Conservation (phyloP, 306 rosid genomes). For the Cicer arietinum region DNA sequence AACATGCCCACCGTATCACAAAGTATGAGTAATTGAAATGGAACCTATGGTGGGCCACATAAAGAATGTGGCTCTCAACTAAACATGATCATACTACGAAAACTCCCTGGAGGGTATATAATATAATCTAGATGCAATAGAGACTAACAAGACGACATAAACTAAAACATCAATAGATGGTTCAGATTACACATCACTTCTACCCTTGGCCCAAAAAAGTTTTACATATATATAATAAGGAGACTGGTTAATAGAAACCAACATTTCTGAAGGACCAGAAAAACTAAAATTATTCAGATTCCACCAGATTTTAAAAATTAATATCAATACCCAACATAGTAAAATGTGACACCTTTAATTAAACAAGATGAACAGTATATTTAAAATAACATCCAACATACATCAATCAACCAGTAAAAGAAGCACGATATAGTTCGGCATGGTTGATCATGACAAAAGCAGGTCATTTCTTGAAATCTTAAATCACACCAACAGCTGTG, state of each 20-base stretch:
- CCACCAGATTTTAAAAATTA: conserved; percentile 37
- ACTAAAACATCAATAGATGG: conserved; percentile 27
- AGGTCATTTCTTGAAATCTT: conserved; percentile 75
- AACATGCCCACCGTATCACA: conserved; percentile 77
- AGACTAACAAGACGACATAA: conserved; percentile 29
- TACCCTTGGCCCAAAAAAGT: conserved; percentile 27
- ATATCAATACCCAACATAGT: conserved; percentile 36
- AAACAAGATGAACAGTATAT: conserved; percentile 38
- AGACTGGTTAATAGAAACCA: conserved; percentile 28
- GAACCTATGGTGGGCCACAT: conserved; percentile 59
- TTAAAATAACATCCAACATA: conserved; percentile 74
- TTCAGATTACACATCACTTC: conserved; percentile 31
- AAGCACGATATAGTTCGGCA: conserved; percentile 72
- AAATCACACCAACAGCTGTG: conserved; percentile 68
- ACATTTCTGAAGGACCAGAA: neutral
- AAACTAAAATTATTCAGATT: conserved; percentile 26
- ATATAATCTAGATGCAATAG: conserved; percentile 37
- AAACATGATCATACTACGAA: conserved; percentile 39
- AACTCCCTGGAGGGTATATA: conserved; percentile 33
- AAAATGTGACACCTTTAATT: conserved; percentile 43
- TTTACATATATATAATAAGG: conserved; percentile 32
- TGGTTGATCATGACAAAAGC: conserved; percentile 71
- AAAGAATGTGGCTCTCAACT: conserved; percentile 46
- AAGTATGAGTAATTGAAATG: conserved; percentile 61
- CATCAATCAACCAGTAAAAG: conserved; percentile 86